A percentile compares a stretch with the other conserved stretches of the same genome.
These are phyloP conservation scores for Pythium dissimile DNA, from an alignment of 352 stramenopile species.

Conservation along the genomic window DNA sequence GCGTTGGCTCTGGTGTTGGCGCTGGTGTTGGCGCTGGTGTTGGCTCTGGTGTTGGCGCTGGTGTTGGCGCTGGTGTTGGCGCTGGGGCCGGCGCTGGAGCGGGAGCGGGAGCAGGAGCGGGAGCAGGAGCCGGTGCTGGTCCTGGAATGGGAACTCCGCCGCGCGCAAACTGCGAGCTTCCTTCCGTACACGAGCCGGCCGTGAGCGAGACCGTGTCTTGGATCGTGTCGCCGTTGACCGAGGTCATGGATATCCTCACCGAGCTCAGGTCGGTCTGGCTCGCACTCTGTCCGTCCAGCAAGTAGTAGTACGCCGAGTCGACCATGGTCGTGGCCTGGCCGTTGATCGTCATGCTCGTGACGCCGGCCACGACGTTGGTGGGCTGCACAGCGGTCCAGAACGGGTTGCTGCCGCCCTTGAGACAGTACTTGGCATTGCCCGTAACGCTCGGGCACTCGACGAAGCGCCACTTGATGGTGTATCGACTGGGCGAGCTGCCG, in stretches of 20 bases:
- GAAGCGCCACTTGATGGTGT: slow-evolving; percentile 38
- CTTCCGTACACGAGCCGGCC: slow-evolving; percentile 11
- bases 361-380: slow-evolving; percentile 42
- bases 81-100: background rate
- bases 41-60: slow-evolving; percentile 3
- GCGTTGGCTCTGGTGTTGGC: slow-evolving; percentile 1
- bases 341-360: slow-evolving; percentile 54
- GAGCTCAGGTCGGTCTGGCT: slow-evolving; percentile 27
- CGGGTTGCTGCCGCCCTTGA: slow-evolving; percentile 53
- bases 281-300: slow-evolving; percentile 28
- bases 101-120: background rate
- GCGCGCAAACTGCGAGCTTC: slow-evolving; percentile 8
- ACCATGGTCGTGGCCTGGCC: slow-evolving; percentile 49
- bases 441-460: slow-evolving; percentile 35
- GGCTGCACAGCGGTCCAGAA: slow-evolving; percentile 67
- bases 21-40: slow-evolving; percentile 1
- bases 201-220: slow-evolving; percentile 54
- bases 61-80: slow-evolving; percentile 22
- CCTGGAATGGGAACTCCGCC: background rate
- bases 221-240: slow-evolving; percentile 51
- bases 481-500: slow-evolving; percentile 18
- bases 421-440: slow-evolving; percentile 38
- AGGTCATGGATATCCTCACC: slow-evolving; percentile 47
- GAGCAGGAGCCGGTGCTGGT: background rate
- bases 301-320: slow-evolving; percentile 44